These are phyloP conservation scores for Pseudoneurospora amorphoporcata DNA, from an alignment of 495 filamentous ascomycete species.

Conservation along the genomic window DNA sequence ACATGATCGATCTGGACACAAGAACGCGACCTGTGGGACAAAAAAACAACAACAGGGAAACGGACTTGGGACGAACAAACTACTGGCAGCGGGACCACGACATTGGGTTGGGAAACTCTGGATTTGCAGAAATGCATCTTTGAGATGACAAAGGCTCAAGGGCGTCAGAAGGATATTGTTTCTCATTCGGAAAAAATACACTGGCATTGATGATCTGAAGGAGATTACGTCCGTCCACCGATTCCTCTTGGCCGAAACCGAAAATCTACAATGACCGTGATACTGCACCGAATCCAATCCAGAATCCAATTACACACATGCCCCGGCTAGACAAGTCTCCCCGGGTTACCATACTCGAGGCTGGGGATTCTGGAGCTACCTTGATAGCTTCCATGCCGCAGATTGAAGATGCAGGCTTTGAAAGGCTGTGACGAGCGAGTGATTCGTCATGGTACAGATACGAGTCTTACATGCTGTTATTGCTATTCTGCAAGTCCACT, in stretches of 20 bases:
- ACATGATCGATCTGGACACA: constrained; percentile 13
- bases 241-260: background rate
- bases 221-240: background rate
- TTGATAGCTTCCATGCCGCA: constrained; percentile 45
- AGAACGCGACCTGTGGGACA: constrained; percentile 6
- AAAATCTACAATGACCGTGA: background rate
- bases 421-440: constrained; percentile 76
- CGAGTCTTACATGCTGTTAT: constrained; percentile 61
- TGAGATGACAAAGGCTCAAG: constrained; percentile 15
- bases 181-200: constrained; percentile 19
- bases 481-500: background rate
- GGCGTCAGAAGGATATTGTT: constrained; percentile 27
- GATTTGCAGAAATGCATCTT: constrained; percentile 13
- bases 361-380: constrained; percentile 44
- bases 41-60: no score
- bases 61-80: background rate
- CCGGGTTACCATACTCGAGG: constrained; percentile 35
- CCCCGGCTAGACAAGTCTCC: constrained; percentile 40
- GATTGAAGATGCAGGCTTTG: constrained; percentile 53
- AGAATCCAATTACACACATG: background rate
- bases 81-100: constrained; percentile 16
- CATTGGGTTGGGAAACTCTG: background rate
- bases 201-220: constrained; percentile 21
- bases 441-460: constrained; percentile 86
- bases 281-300: background rate